Percentiles rank a stretch among this genome's conserved stretches.
These are phyloP conservation scores for Quercus suber DNA, from an alignment of 306 rosid species.

Conservation along the genomic window DNA sequence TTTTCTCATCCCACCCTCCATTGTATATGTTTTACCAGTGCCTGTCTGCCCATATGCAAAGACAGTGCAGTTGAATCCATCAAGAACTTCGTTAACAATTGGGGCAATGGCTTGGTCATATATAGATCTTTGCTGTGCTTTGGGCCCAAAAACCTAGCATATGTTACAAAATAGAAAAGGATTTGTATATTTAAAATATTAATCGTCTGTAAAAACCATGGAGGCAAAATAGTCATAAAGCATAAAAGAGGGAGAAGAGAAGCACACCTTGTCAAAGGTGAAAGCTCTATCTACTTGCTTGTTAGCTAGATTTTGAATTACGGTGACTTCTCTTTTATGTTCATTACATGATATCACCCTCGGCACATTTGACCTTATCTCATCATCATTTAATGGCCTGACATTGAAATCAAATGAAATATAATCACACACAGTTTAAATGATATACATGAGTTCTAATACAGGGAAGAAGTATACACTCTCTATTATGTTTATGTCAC, in stretches of 20 bases:
- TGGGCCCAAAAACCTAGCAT: constrained; percentile 86
- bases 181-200: background rate
- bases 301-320: constrained; percentile 72
- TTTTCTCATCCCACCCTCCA: constrained; percentile 95
- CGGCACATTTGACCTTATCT: constrained; percentile 50
- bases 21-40: constrained; percentile 95
- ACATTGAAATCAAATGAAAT: constrained; percentile 3
- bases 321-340: constrained; percentile 77
- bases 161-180: background rate
- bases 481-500: background rate
- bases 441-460: background rate
- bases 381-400: constrained; percentile 89
- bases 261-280: constrained; percentile 82
- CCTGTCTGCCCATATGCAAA: constrained; percentile 99
- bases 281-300: constrained; percentile 83
- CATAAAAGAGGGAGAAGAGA: constrained; percentile 6
- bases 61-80: constrained; percentile 93
- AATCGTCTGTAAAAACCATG: background rate
- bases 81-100: constrained; percentile 89
- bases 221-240: background rate
- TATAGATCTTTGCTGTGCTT: constrained; percentile 82
- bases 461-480: background rate
- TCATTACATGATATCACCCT: constrained; percentile 78
- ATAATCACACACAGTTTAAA: background rate
- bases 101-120: constrained; percentile 95